A percentile compares a stretch with the other conserved stretches of the same genome.
phyloP scores from a whole-genome alignment of 306 rosid genomes.

The Vicia villosa region DNA sequence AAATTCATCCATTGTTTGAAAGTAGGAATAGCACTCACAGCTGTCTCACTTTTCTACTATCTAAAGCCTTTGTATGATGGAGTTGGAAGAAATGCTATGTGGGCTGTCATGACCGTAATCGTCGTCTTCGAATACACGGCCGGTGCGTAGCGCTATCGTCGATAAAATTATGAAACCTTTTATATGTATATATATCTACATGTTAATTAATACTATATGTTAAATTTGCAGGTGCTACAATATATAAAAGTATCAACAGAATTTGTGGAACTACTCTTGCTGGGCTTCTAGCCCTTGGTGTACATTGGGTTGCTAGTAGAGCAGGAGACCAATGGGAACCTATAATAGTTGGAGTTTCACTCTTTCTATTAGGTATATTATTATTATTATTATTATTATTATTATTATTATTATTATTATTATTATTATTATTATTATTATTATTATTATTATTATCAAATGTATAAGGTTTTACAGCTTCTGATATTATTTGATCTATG shows the following conservation, averaged over 20 bases:
- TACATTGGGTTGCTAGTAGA: constrained; percentile 66
- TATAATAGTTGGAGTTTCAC: constrained; percentile 52
- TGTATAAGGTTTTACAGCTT: too few relatives aligned
- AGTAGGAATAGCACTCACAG: constrained; percentile 77
- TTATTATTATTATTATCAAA: not conserved
- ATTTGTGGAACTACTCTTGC: constrained; percentile 74
- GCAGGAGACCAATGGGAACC: constrained; percentile 71
- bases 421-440: not conserved
- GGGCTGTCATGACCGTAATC: constrained; percentile 85
- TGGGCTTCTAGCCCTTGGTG: constrained; percentile 67
- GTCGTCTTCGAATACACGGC: constrained; percentile 71
- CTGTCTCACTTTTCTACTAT: constrained; percentile 75
- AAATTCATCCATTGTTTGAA: constrained; percentile 75
- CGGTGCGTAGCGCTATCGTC: constrained; percentile 44
- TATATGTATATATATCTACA: not conserved
- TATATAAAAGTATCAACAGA: constrained; percentile 67
- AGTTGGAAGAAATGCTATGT: constrained; percentile 81
- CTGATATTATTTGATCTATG: not conserved
- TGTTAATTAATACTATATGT: not conserved
- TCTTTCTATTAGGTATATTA: constrained; percentile 68
- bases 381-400: not conserved
- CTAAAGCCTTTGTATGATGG: constrained; percentile 77
- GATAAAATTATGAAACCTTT: not conserved
- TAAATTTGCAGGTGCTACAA: constrained; percentile 69
- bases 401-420: too few relatives aligned